A percentile compares a stretch with the other conserved stretches of the same genome.
Conservation (phyloP, 495 filamentous ascomycete genomes). For the Aspergillus asperescens region DNA sequence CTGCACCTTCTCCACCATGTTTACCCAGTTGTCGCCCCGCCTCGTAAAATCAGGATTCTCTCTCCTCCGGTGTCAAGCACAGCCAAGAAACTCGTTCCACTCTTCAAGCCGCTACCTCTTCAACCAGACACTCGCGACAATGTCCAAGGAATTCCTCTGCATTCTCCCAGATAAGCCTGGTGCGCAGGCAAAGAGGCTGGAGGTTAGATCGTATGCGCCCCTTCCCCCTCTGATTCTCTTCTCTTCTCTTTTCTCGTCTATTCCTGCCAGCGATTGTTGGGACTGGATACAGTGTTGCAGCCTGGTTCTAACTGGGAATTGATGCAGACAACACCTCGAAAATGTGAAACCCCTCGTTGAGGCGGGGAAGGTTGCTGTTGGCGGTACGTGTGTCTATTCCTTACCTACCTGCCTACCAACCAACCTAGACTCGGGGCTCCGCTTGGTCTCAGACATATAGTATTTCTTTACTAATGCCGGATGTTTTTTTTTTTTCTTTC, state of each 20-base stretch:
- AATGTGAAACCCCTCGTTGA: constrained; percentile 32
- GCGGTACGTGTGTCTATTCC: constrained; percentile 32
- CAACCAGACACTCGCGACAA: constrained; percentile 18
- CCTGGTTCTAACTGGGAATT: not conserved
- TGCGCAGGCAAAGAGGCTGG: constrained; percentile 60
- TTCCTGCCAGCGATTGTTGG: too few relatives aligned
- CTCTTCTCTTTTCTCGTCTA: too few relatives aligned
- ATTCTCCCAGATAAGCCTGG: constrained; percentile 73
- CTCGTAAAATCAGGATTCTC: constrained; percentile 1
- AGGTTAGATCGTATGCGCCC: constrained; percentile 58
- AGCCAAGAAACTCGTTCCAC: not conserved
- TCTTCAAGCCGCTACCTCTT: not conserved
- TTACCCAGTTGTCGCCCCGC: constrained; percentile 6
- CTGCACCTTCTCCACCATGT: constrained; percentile 7
- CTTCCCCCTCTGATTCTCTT: not conserved
- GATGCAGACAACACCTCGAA: constrained; percentile 29
- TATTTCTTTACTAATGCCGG: not conserved
- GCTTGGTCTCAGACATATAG: not conserved
- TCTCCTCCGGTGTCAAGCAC: not conserved
- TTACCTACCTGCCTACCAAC: not conserved
- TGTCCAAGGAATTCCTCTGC: constrained; percentile 74
- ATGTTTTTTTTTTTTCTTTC: not conserved
- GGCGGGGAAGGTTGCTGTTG: constrained; percentile 30
- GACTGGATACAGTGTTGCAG: too few relatives aligned
- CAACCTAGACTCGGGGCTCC: not conserved